phyloP scores from a whole-genome alignment of 129 eudicot species.

The Gnaphalium uliginosum region DNA sequence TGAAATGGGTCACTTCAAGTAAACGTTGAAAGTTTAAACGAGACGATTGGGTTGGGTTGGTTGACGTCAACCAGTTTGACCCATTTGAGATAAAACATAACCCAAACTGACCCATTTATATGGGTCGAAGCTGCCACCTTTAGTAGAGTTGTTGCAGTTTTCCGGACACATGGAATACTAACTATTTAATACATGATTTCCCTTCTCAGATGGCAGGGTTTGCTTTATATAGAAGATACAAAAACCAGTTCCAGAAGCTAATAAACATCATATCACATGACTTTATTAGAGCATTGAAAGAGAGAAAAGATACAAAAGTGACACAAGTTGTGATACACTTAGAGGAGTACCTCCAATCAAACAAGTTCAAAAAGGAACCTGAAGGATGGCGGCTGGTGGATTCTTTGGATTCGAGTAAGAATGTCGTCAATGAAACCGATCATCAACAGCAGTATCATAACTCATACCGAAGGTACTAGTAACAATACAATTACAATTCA shows the following conservation, averaged over 20 bases:
- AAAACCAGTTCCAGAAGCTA: constrained; percentile 71
- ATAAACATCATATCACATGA: constrained; percentile 47
- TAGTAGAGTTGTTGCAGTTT: not conserved
- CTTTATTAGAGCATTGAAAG: constrained; percentile 52
- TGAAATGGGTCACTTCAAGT: not conserved
- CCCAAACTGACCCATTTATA: not conserved
- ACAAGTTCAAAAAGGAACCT: constrained; percentile 58
- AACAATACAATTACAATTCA: too few relatives aligned
- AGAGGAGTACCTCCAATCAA: constrained; percentile 55
- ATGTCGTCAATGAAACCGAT: too few relatives aligned
- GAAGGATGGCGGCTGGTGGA: constrained; percentile 61
- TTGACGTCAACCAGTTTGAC: not conserved
- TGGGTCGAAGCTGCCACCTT: not conserved
- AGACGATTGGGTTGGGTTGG: not conserved
- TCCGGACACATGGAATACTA: not conserved
- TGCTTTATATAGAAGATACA: constrained; percentile 62
- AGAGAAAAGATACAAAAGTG: constrained; percentile 41
- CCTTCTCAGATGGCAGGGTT: constrained; percentile 83
- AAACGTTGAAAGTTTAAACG: not conserved
- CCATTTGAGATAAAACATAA: not conserved
- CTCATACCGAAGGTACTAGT: too few relatives aligned
- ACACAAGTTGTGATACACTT: constrained; percentile 38
- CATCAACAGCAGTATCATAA: too few relatives aligned
- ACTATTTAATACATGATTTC: not conserved
- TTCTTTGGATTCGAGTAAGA: not conserved